Evolutionary conservation across 768 basidiomycete genomes (phyloP).

Genomic region (Auricularia sp.): DNA sequence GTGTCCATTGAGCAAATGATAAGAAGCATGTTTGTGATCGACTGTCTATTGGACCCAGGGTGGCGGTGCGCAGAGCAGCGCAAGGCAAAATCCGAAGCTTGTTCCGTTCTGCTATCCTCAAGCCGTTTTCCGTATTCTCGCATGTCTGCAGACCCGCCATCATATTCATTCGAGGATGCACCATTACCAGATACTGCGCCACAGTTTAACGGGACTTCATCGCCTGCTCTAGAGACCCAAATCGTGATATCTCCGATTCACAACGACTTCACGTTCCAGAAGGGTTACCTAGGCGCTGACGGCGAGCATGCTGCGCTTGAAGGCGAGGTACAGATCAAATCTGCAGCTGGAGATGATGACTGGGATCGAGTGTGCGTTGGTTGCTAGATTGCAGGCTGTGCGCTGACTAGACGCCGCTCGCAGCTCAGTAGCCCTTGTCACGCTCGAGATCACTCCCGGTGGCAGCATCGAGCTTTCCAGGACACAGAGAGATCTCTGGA

Average conservation of each 20-base stretch:
- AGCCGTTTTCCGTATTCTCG: neutral
- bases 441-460: slow-evolving; percentile 52
- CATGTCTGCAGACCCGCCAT: neutral
- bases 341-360: slow-evolving; percentile 32
- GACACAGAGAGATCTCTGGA: slow-evolving; percentile 47
- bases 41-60: too few relatives aligned
- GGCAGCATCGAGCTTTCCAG: slow-evolving; percentile 57
- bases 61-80: too few relatives aligned
- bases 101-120: too few relatives aligned
- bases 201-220: neutral
- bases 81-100: too few relatives aligned
- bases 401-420: neutral
- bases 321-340: slow-evolving; percentile 82
- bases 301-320: slow-evolving; percentile 76
- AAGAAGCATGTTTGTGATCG: too few relatives aligned
- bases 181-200: neutral
- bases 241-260: slow-evolving; percentile 65
- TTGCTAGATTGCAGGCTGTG: neutral
- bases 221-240: slow-evolving; percentile 30
- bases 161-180: neutral
- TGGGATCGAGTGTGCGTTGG: slow-evolving; percentile 67
- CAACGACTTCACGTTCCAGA: slow-evolving; percentile 70
- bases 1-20: too few relatives aligned
- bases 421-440: slow-evolving; percentile 58
- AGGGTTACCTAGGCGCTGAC: slow-evolving; percentile 76